Percentiles rank a stretch among this genome's conserved stretches.
Evolutionary conservation across 306 rosid genomes (phyloP).

Genomic region (Albizia julibrissin): DNA sequence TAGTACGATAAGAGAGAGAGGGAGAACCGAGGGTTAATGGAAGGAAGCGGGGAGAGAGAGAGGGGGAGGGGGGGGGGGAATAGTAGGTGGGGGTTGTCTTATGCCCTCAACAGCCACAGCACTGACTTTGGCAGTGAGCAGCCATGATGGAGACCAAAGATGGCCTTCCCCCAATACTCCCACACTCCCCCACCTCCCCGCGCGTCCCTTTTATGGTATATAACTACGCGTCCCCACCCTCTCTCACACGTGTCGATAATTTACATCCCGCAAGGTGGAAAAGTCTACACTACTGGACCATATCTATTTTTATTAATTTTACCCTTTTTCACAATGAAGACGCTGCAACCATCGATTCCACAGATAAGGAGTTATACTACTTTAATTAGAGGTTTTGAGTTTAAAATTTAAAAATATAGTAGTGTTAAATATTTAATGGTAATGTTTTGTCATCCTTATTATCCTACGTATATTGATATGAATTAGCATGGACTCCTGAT

Average conservation of each 20-base stretch:
- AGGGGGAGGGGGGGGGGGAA: not conserved
- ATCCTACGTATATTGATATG: no score
- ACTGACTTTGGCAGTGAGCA: slow-evolving; percentile 81
- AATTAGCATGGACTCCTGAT: no score
- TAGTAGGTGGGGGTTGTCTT: slow-evolving; percentile 27
- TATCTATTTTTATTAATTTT: no score
- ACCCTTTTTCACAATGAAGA: no score
- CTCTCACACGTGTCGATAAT: not conserved
- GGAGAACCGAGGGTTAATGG: slow-evolving; percentile 47
- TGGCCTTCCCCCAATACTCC: not conserved
- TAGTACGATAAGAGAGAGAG: not conserved
- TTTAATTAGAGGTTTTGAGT: no score
- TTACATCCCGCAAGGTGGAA: not conserved
- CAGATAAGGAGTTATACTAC: no score
- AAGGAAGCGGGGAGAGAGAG: slow-evolving; percentile 11
- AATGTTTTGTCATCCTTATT: no score
- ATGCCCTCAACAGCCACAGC: slow-evolving; percentile 51
- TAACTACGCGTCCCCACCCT: not conserved
- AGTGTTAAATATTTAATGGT: no score
- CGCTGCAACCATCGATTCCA: no score
- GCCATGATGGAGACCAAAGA: slow-evolving; percentile 62
- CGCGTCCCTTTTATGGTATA: slow-evolving; percentile 38
- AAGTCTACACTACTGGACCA: no score
- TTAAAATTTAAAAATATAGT: no score
- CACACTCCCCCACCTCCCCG: not conserved